Evolutionary conservation across 306 rosid species (phyloP), one percentile per base, ranked within the genome.

Genomic region (Fragaria nilgerrensis): DNA sequence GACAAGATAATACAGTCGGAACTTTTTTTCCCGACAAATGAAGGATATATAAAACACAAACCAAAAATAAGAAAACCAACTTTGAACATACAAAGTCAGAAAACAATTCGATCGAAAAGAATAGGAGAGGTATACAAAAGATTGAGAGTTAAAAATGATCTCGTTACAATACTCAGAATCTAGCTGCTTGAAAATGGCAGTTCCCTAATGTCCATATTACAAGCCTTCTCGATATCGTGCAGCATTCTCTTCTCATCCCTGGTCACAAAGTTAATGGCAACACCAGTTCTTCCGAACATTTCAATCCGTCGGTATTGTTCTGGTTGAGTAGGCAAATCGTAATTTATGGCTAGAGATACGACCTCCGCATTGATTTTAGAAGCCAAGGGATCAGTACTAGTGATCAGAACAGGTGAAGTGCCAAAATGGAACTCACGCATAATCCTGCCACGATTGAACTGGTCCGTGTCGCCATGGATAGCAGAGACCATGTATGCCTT

Each of bases 391-490:
- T 91, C 98, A 0, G 96, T 25, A 59, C 36, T 89, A 66, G 90
- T 91, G 25, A 91, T 89, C 80, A 93, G 98, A 55, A 93, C 95
- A 55, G 96, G 89, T 17, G 92, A 93, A 27, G 95, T 85, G 39
- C 98, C 96, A 2, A 95, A 91, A 15, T 92, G 89, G 80, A 93
- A 93, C 29, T 93, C 96, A 0, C 95, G 89, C 95, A 93, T 89
- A 68, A 91, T 93, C 20, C 85, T 89, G 27, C 88, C 95, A 8
- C 95, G 83, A 6, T 91, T 89, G 84, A 89, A 89, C 78, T 91
- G 98, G 84, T 91, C 98, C 95, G 89, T 91, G 87, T 93, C 98
- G 68, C 97, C 97, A 5, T 91, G 98, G 79, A 95, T 93, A 75
- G 98, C 95, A 16, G 95, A 93, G 65, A 91, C 98, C 0, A 94